These are phyloP conservation scores for Neurospora sp. DNA, from an alignment of 495 filamentous ascomycete species.

Conservation along the genomic window DNA sequence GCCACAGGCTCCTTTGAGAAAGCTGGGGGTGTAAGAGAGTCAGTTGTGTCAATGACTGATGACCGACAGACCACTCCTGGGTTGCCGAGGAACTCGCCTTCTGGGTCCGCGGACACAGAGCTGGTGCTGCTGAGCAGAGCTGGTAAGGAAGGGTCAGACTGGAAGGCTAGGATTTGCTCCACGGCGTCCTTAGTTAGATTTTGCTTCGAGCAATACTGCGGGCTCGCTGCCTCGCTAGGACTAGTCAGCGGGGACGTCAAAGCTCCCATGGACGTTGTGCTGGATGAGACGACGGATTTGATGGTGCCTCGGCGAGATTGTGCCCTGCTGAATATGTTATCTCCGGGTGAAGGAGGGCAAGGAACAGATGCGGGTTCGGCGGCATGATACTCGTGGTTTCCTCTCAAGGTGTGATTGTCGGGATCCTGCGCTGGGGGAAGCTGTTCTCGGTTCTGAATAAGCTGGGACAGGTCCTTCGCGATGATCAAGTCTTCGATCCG, in stretches of 20 bases:
- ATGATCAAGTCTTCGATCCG: conserved; percentile 27
- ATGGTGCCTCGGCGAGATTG: conserved; percentile 27
- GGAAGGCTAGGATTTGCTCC: conserved; percentile 52
- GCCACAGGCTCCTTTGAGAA: conserved; percentile 34
- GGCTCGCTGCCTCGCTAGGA: conserved; percentile 44
- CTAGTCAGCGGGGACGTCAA: conserved; percentile 36
- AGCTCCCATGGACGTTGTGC: conserved; percentile 34
- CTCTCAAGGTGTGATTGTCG: conserved; percentile 1
- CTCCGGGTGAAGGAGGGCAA: conserved; percentile 44
- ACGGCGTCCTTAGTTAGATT: conserved; percentile 43
- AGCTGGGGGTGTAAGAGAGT: conserved; percentile 44
- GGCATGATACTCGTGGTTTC: neutral
- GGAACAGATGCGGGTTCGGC: conserved; percentile 15
- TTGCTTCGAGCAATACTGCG: conserved; percentile 44
- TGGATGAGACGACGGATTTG: conserved; percentile 33
- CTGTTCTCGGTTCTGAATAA: neutral
- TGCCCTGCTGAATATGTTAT: conserved; percentile 22
- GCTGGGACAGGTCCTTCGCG: conserved; percentile 5
- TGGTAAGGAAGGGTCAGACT: conserved; percentile 65
- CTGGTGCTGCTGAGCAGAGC: conserved; percentile 72
- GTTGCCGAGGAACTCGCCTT: conserved; percentile 43
- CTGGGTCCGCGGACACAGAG: conserved; percentile 55
- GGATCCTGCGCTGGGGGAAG: conserved; percentile 13
- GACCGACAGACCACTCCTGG: conserved; percentile 33
- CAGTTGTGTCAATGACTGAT: conserved; percentile 36